These are phyloP conservation scores for Acmispon strigosus DNA, from an alignment of 306 rosid genomes.

Conservation along the genomic window DNA sequence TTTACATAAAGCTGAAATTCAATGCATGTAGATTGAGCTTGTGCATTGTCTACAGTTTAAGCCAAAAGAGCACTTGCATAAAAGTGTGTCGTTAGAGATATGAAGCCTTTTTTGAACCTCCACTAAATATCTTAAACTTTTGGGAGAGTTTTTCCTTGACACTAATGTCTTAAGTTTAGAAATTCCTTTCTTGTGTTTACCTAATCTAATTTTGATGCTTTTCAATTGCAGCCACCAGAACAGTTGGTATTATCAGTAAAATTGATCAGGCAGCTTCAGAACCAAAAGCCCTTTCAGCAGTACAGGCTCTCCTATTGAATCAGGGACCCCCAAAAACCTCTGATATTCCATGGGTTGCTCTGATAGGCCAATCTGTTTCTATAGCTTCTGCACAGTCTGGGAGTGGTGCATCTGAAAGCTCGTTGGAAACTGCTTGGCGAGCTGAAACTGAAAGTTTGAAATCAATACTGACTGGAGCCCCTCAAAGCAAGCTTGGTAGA, in stretches of 20 bases:
- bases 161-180: background rate
- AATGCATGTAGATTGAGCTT: background rate
- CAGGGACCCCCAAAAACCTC: constrained; percentile 94
- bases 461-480: constrained; percentile 91
- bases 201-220: background rate
- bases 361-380: constrained; percentile 93
- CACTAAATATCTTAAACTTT: background rate
- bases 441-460: constrained; percentile 98
- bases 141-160: background rate
- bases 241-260: constrained; percentile 91
- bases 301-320: constrained; percentile 82
- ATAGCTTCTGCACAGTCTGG: constrained; percentile 95
- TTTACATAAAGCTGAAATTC: constrained; percentile 1
- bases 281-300: constrained; percentile 91
- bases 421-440: constrained; percentile 96
- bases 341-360: constrained; percentile 93
- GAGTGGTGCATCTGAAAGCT: constrained; percentile 72
- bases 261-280: constrained; percentile 93
- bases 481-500: constrained; percentile 94
- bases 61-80: background rate
- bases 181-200: background rate
- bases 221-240: constrained; percentile 72
- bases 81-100: background rate
- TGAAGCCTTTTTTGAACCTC: background rate
- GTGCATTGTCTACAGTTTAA: background rate